Evolutionary conservation across 495 filamentous ascomycete genomes (phyloP).

Genomic region (Delitschia confertaspora): DNA sequence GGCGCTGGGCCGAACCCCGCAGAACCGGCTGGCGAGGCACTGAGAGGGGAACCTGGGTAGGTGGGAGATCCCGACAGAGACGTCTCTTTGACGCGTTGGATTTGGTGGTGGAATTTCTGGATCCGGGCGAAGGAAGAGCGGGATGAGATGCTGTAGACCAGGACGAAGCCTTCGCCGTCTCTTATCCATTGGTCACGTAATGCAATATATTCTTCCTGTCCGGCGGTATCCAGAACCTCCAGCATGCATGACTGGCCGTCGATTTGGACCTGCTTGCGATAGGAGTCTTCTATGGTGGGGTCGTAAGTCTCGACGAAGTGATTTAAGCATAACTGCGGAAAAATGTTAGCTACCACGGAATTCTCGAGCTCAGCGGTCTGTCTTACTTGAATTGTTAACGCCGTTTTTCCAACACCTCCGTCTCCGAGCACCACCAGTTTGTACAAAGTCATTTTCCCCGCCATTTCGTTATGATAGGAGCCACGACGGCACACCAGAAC

Average conservation of each 20-base stretch:
- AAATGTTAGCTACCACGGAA: too few species aligned
- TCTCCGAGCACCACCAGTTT: conserved; percentile 97
- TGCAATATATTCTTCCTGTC: conserved; percentile 98
- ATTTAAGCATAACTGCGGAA: conserved; percentile 66
- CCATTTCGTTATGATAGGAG: too few species aligned
- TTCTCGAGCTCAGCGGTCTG: too few species aligned
- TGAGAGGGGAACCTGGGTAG: conserved; percentile 60
- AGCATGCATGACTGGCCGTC: conserved; percentile 96
- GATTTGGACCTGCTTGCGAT: conserved; percentile 97
- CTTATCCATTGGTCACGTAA: conserved; percentile 97
- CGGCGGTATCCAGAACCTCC: conserved; percentile 94
- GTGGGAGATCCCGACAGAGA: conserved; percentile 63
- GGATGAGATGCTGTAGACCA: conserved; percentile 97
- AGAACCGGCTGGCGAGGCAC: conserved; percentile 50
- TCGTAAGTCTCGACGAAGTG: conserved; percentile 88
- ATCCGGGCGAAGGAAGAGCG: conserved; percentile 91
- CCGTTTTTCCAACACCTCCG: conserved; percentile 92
- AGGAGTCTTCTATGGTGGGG: conserved; percentile 94
- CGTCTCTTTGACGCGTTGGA: conserved; percentile 93
- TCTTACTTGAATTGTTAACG: conserved; percentile 89
- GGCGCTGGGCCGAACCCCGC: conserved; percentile 61
- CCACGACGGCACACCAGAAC: too few species aligned
- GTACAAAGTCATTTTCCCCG: conserved; percentile 90
- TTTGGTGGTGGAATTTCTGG: conserved; percentile 90
- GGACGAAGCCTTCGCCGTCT: conserved; percentile 92